Conservation (phyloP, 768 basidiomycete genomes). For the Heimioporus sp. region DNA sequence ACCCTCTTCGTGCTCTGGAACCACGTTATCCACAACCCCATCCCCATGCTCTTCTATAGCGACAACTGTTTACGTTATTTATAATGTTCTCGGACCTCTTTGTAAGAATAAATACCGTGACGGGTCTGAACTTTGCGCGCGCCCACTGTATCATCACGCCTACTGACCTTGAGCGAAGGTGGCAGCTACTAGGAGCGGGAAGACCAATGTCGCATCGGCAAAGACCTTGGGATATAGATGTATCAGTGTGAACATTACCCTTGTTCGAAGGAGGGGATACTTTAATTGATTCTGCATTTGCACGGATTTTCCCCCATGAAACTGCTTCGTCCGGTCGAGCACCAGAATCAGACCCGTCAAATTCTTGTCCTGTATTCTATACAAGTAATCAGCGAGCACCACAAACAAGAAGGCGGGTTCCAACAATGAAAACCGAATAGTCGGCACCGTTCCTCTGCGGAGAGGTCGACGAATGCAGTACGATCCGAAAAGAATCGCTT, state of each 20-base stretch:
- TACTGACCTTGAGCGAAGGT: constrained; percentile 68
- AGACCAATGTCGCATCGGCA: constrained; percentile 96
- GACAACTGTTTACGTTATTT: constrained; percentile 11
- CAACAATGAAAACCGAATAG: constrained; percentile 91
- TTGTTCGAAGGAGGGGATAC: constrained; percentile 33
- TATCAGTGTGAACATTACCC: constrained; percentile 6
- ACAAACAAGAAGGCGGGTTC: constrained; percentile 21
- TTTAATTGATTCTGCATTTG: constrained; percentile 80
- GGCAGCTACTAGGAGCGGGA: constrained; percentile 92
- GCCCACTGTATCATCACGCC: background rate
- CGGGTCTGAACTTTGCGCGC: background rate
- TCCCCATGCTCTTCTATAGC: background rate
- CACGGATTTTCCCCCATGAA: constrained; percentile 97
- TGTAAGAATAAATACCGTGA: background rate
- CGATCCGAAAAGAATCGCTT: constrained; percentile 23
- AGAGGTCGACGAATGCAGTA: constrained; percentile 1
- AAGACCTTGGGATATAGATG: constrained; percentile 50
- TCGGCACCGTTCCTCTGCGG: constrained; percentile 94
- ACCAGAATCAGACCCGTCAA: constrained; percentile 97
- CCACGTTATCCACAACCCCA: background rate
- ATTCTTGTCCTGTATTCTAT: constrained; percentile 98
- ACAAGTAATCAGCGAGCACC: background rate
- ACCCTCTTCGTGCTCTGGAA: background rate
- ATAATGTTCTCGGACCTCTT: background rate
- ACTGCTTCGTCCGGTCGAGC: constrained; percentile 97